Base-by-base conservation (phyloP, 352 stramenopile genomes). In the Phytophthora fragariae region DNA sequence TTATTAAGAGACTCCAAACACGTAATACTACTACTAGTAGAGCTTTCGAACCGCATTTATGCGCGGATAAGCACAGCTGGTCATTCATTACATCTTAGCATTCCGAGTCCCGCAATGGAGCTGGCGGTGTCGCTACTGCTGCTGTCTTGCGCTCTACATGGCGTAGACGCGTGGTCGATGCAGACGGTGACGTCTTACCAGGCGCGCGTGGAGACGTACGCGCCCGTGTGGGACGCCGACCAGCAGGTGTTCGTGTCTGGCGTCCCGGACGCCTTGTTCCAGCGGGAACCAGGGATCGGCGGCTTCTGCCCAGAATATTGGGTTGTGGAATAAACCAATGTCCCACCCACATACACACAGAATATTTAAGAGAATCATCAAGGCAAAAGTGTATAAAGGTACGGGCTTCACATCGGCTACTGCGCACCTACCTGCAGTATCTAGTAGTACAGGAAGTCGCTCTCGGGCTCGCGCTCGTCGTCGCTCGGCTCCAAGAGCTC, bases 181-280 rank as follows among this genome's bases (percentile, higher is more conserved):
- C 62, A 56, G 14, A 59, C 76, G 4, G 76, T 92, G 29, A 82
- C 55, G 19, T 90, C 84, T 31, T 82, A 81, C 46, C 84, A 93
- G 67, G 86, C 82, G 39, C 84, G 84, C 11, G 74, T 92, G 14
- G 83, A 92, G 70, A 78, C 77, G 37, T 82, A 75, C 24, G 75
- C 76, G 47, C 84, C 86, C 2, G 33, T 82, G 3, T 94, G 82
- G 81, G 77, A 92, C 72, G 64, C 52, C 0, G 56, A 81, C 14
- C 73, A 88, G 66, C 52, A 78, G 5, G 79, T 75, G 21, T 92
- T 79, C 52, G 83, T 90, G 39, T 88, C 84, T 15, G 82, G 81
- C 0, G 37, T 83, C 1, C 61, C 67, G n/a, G 31, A 70, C 66
- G 69, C 50, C 9, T 44, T 44, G 37, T 44, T 6, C 37, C 37